phyloP scores from a whole-genome alignment of 345 rosid species.

The Aquilaria yunnanensis region DNA sequence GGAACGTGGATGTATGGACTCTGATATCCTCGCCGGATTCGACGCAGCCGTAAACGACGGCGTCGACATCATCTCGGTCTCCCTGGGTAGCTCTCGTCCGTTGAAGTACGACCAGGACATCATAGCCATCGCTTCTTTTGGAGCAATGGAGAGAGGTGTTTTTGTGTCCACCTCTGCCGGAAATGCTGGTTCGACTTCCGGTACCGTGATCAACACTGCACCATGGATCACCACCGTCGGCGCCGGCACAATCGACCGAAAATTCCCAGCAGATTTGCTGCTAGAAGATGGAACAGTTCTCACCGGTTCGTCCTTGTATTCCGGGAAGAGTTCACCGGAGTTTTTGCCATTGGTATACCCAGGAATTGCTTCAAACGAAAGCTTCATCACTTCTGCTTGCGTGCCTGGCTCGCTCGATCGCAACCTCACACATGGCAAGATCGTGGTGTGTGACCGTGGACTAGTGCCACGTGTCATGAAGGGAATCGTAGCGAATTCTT shows the following conservation, averaged over 20 bases:
- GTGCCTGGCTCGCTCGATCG: not conserved
- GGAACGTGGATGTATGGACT: conserved; percentile 5
- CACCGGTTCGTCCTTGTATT: conserved; percentile 11
- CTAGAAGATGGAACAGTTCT: conserved; percentile 10
- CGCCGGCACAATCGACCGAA: conserved; percentile 23
- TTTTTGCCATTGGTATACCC: too few species aligned
- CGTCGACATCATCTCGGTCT: conserved; percentile 20
- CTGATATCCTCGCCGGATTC: conserved; percentile 22
- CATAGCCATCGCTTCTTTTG: conserved; percentile 19
- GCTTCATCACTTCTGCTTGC: not conserved
- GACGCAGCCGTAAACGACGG: conserved; percentile 28
- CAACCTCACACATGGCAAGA: conserved; percentile 12
- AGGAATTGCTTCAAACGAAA: too few species aligned
- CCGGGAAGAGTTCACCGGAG: too few species aligned
- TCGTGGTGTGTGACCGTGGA: conserved; percentile 17
- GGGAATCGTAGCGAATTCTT: conserved; percentile 2
- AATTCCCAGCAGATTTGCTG: conserved; percentile 15
- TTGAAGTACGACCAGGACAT: not conserved
- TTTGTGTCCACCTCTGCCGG: conserved; percentile 18
- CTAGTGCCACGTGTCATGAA: not conserved
- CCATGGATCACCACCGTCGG: conserved; percentile 33
- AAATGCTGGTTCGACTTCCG: not conserved
- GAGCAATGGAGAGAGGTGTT: conserved; percentile 24
- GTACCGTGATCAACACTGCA: conserved; percentile 9
- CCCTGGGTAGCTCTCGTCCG: conserved; percentile 6